Percentiles rank a stretch among this genome's conserved stretches.
Evolutionary conservation across 306 rosid species (phyloP).

Genomic region (Acacia crassicarpa): DNA sequence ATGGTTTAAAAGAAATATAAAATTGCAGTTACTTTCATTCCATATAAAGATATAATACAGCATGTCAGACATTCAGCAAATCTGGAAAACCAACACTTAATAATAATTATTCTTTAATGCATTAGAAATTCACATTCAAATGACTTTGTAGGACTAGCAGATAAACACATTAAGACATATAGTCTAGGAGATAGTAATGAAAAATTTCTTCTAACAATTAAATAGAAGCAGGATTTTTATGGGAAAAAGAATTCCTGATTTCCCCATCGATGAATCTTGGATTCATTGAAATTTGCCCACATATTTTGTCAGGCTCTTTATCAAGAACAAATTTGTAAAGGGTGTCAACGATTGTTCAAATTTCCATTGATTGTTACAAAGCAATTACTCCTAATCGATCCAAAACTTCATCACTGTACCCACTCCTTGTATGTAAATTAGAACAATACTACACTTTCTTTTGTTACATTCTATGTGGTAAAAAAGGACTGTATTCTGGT

Average conservation of each 20-base stretch:
- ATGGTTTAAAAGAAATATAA: conserved; percentile 28
- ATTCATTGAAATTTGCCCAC: neutral
- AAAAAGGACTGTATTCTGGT: conserved; percentile 9
- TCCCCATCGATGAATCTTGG: neutral
- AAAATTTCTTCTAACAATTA: conserved; percentile 14
- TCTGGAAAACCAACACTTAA: neutral
- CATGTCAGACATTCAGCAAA: conserved; percentile 22
- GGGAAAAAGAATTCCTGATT: neutral
- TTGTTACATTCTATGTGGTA: neutral
- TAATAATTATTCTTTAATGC: neutral
- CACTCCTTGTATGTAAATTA: neutral
- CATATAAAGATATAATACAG: conserved; percentile 8
- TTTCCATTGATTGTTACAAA: neutral
- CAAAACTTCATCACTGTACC: neutral
- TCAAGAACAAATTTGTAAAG: neutral
- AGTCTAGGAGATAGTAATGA: neutral
- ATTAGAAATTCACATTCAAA: neutral
- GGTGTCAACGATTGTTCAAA: neutral
- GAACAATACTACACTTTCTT: neutral
- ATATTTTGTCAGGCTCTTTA: neutral
- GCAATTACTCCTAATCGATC: neutral
- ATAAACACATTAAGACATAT: neutral
- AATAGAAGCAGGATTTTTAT: conserved; percentile 3
- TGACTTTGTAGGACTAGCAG: neutral
- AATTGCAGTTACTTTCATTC: conserved; percentile 18